phyloP scores from a whole-genome alignment of 192 early-diverging fungal species.

The Gamsiella multidivaricata region DNA sequence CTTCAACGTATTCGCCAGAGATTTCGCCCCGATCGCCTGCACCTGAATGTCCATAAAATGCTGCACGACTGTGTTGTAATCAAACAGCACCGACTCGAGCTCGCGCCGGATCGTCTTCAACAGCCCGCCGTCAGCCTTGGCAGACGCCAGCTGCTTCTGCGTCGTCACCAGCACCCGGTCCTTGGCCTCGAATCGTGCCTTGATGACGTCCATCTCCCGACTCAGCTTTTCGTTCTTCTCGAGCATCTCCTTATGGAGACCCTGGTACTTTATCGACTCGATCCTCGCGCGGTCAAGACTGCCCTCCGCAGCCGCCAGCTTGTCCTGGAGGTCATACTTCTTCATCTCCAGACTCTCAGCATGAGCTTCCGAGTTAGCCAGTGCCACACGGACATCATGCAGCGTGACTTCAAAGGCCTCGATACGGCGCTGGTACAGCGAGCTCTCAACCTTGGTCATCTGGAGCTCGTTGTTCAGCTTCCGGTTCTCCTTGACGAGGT shows the following conservation, averaged over 20 bases:
- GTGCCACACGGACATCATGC: slow-evolving; percentile 48
- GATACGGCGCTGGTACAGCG: slow-evolving; percentile 35
- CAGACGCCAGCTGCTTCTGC: slow-evolving; percentile 34
- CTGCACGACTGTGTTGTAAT: slow-evolving; percentile 49
- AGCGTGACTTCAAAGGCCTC: slow-evolving; percentile 48
- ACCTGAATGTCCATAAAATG: slow-evolving; percentile 52
- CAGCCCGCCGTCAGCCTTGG: slow-evolving; percentile 40
- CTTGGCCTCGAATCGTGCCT: slow-evolving; percentile 46
- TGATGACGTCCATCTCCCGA: slow-evolving; percentile 27
- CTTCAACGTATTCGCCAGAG: slow-evolving; percentile 34
- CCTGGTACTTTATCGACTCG: slow-evolving; percentile 39
- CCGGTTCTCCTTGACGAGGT: slow-evolving; percentile 31
- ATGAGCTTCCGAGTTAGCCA: slow-evolving; percentile 35
- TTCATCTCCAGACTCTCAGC: slow-evolving; percentile 45
- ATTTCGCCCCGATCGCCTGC: slow-evolving; percentile 43
- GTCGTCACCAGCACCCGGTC: slow-evolving; percentile 36
- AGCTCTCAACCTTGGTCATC: slow-evolving; percentile 34
- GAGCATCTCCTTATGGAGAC: slow-evolving; percentile 37
- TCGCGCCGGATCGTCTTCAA: slow-evolving; percentile 46
- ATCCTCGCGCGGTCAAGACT: slow-evolving; percentile 27
- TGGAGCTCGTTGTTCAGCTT: slow-evolving; percentile 29
- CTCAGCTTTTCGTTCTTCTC: slow-evolving; percentile 38
- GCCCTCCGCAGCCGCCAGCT: slow-evolving; percentile 32
- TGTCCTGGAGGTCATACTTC: slow-evolving; percentile 50
- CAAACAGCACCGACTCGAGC: slow-evolving; percentile 47